Conservation (phyloP, 2,329 filamentous ascomycete genomes). For the Fonsecaea nubica region DNA sequence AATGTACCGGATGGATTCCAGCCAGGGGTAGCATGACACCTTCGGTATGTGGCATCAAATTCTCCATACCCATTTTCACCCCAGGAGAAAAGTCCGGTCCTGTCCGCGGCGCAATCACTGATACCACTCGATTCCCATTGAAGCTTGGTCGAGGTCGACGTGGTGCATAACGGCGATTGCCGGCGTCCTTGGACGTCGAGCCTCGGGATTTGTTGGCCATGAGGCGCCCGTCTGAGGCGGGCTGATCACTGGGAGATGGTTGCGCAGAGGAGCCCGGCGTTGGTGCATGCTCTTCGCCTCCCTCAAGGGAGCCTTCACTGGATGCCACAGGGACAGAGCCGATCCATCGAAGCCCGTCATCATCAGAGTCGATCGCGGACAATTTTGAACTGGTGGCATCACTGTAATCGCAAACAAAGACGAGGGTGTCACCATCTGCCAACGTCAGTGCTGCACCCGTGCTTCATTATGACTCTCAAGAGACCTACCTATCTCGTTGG, state of each 20-base stretch:
- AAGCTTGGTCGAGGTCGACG: slow-evolving; percentile 12
- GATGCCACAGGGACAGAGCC: slow-evolving; percentile 1
- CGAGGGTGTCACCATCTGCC: slow-evolving; percentile 35
- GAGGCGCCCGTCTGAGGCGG: slow-evolving; percentile 1
- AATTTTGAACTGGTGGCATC: slow-evolving; percentile 14
- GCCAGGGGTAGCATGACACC: slow-evolving; percentile 9
- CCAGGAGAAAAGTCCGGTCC: slow-evolving; percentile 9
- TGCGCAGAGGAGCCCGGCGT: slow-evolving; percentile 25
- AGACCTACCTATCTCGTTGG: slow-evolving; percentile 36
- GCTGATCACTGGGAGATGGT: slow-evolving; percentile 21
- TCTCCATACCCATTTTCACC: slow-evolving; percentile 19
- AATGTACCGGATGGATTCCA: slow-evolving; percentile 17
- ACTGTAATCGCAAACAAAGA: slow-evolving; percentile 31
- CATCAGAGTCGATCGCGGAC: slow-evolving; percentile 22
- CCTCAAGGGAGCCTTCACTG: slow-evolving; percentile 18
- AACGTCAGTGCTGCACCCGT: slow-evolving; percentile 15
- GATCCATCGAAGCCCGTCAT: slow-evolving; percentile 10
- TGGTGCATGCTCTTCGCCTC: slow-evolving; percentile 10
- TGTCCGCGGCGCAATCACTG: slow-evolving; percentile 15
- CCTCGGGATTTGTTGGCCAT: slow-evolving; percentile 12
- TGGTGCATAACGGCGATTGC: slow-evolving; percentile 1
- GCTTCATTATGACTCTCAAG: neutral
- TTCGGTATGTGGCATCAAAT: slow-evolving; percentile 1
- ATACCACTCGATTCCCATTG: neutral
- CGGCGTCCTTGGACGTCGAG: slow-evolving; percentile 3